A percentile compares a stretch with the other conserved stretches of the same genome.
Conservation (phyloP, 768 basidiomycete species). For the Leccinum ochraceum region DNA sequence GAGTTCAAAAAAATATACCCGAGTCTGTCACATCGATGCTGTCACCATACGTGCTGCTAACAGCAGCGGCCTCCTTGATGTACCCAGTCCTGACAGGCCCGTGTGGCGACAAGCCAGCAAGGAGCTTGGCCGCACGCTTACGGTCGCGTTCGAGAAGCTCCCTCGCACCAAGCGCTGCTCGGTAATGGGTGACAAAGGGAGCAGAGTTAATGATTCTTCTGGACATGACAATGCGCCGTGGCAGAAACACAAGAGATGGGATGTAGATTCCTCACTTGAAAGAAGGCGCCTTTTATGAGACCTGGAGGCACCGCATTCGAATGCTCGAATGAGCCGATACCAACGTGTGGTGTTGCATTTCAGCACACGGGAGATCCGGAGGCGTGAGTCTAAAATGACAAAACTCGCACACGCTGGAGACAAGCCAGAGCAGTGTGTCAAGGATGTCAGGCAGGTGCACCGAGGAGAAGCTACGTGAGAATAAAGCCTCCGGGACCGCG, state of each 20-base stretch:
- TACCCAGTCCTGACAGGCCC: constrained; percentile 41
- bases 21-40: constrained; percentile 61
- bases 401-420: not conserved
- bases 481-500: not conserved
- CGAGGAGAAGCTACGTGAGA: not conserved
- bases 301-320: not conserved
- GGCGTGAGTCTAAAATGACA: not conserved
- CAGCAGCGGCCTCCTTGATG: constrained; percentile 21
- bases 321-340: not conserved
- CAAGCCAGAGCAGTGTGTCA: not conserved
- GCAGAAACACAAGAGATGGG: not conserved
- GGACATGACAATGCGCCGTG: constrained; percentile 35
- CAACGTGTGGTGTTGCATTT: not conserved
- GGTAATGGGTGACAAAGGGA: constrained; percentile 48
- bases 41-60: constrained; percentile 3
- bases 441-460: not conserved
- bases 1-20: constrained; percentile 28
- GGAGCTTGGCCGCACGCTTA: constrained; percentile 54
- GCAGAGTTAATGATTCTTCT: constrained; percentile 36
- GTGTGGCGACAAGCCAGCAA: constrained; percentile 54
- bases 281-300: constrained; percentile 21
- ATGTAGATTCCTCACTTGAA: not conserved
- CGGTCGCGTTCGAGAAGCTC: constrained; percentile 54
- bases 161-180: constrained; percentile 39
- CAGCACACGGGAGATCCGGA: not conserved